Conservation (phyloP, 768 basidiomycete genomes). For the Coprinopsis cinerea region DNA sequence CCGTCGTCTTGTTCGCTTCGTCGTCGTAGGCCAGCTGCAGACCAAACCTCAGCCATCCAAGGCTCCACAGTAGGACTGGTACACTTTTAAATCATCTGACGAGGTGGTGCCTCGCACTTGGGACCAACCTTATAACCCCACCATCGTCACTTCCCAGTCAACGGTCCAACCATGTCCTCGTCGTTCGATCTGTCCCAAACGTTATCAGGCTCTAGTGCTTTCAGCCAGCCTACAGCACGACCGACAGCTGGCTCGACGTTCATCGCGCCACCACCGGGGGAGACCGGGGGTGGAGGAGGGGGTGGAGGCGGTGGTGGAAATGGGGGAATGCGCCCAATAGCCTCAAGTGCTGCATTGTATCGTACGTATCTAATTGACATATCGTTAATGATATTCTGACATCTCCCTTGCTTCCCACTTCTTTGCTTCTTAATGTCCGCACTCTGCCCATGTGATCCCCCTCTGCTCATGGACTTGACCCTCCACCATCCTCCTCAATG, state of each 20-base stretch:
- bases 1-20: not conserved
- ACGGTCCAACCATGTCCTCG: not conserved
- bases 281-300: not conserved
- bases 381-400: not conserved
- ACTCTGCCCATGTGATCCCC: constrained; percentile 14
- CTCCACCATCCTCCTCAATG: constrained; percentile 17
- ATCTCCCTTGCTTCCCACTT: constrained; percentile 10
- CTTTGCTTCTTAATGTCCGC: constrained; percentile 13
- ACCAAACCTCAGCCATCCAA: too few relatives aligned
- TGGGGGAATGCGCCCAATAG: not conserved
- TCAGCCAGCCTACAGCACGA: too few relatives aligned
- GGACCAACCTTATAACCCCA: not conserved
- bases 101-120: too few relatives aligned
- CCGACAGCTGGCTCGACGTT: too few relatives aligned
- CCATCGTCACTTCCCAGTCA: not conserved
- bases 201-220: not conserved
- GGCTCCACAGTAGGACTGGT: too few relatives aligned
- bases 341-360: constrained; percentile 1
- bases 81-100: too few relatives aligned
- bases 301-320: not conserved
- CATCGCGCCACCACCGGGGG: too few relatives aligned
- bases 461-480: constrained; percentile 8
- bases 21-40: not conserved
- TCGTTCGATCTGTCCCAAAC: not conserved
- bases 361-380: constrained; percentile 3